Percentiles rank a stretch among this genome's conserved stretches.
Evolutionary conservation across 495 filamentous ascomycete genomes (phyloP).

Genomic region (Rusavskia elegans): DNA sequence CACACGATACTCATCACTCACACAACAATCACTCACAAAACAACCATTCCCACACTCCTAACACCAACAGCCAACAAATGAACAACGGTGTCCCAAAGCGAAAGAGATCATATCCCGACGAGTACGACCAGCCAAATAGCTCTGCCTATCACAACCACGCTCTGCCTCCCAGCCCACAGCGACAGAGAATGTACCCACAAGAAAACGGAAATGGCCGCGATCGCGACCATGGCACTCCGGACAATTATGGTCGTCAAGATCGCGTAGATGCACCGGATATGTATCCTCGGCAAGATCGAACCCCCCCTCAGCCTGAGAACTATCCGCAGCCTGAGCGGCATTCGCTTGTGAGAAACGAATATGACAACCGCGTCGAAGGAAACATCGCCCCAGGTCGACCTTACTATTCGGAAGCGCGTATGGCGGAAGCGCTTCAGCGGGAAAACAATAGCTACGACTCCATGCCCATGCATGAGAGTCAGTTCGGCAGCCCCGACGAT

Average conservation of each 20-base stretch:
- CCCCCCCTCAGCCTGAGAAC: slow-evolving; percentile 2
- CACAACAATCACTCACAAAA: slow-evolving; percentile 2
- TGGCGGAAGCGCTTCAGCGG: slow-evolving; percentile 35
- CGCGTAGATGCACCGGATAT: slow-evolving; percentile 6
- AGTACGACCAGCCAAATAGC: slow-evolving; percentile 7
- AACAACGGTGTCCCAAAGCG: slow-evolving; percentile 11
- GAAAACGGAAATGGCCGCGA: slow-evolving; percentile 14
- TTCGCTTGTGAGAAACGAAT: slow-evolving; percentile 11
- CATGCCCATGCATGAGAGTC: slow-evolving; percentile 17
- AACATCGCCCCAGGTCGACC: slow-evolving; percentile 14
- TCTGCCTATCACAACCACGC: slow-evolving; percentile 5
- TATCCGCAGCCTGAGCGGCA: slow-evolving; percentile 13
- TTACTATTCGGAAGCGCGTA: slow-evolving; percentile 24
- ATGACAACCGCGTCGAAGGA: slow-evolving; percentile 11
- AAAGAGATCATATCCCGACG: slow-evolving; percentile 11
- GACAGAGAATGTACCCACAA: slow-evolving; percentile 6
- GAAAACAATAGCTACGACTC: slow-evolving; percentile 27
- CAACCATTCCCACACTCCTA: slow-evolving; percentile 7
- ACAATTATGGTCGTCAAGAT: neutral
- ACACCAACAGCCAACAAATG: slow-evolving; percentile 1
- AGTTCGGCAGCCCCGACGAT: slow-evolving; percentile 19
- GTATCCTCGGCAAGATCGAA: slow-evolving; percentile 9
- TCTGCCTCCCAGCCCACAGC: slow-evolving; percentile 6
- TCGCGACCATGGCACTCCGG: slow-evolving; percentile 15
- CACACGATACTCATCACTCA: neutral